Conservation (phyloP, 75 land plant genomes). For the Sequoia sempervirens region DNA sequence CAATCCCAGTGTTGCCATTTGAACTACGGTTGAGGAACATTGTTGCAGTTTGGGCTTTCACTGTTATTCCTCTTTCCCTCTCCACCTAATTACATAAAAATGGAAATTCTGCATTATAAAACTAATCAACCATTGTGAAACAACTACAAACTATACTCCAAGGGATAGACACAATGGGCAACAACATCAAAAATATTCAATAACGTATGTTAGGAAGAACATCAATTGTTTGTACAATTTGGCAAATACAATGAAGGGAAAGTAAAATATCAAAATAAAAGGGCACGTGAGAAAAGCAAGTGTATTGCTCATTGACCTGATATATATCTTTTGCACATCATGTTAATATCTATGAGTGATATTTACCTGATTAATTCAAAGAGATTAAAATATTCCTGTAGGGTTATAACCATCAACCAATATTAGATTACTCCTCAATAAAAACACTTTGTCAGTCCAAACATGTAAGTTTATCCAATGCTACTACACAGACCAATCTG, state of each 20-base stretch:
- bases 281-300: neutral
- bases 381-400: neutral
- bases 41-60: conserved; percentile 99
- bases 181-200: neutral
- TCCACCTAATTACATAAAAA: conserved; percentile 64
- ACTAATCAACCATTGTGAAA: neutral
- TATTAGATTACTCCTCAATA: neutral
- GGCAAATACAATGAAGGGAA: neutral
- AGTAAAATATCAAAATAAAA: neutral
- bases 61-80: conserved; percentile 96
- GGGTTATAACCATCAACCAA: neutral
- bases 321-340: neutral
- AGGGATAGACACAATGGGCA: neutral
- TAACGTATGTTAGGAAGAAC: neutral
- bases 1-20: conserved; percentile 6
- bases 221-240: neutral
- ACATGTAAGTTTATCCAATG: neutral
- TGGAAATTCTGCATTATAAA: neutral
- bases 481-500: neutral
- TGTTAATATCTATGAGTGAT: neutral
- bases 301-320: neutral
- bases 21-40: conserved; percentile 67
- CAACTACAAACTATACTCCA: neutral
- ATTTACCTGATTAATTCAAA: too few relatives aligned
- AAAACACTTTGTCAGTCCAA: neutral